Evolutionary conservation across 495 filamentous ascomycete genomes (phyloP).

Genomic region (Penicillium tannophilum): DNA sequence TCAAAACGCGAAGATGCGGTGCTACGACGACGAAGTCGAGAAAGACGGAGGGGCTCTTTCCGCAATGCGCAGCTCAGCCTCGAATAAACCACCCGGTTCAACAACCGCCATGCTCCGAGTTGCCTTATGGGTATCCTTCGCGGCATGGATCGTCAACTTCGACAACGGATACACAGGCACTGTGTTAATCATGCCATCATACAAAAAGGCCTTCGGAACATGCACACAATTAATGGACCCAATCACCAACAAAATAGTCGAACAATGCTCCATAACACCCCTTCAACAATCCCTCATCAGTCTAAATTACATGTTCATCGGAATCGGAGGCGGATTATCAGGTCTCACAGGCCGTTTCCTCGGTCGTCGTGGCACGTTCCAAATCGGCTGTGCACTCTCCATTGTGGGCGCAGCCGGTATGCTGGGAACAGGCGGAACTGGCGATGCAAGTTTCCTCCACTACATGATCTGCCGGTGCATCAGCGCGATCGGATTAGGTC

Average conservation of each 20-base stretch:
- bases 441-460: conserved; percentile 24
- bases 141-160: conserved; percentile 32
- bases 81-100: conserved; percentile 8
- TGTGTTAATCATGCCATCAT: conserved; percentile 33
- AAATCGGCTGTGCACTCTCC: conserved; percentile 9
- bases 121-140: conserved; percentile 26
- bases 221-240: conserved; percentile 22
- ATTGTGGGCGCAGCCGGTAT: conserved; percentile 12
- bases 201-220: conserved; percentile 26
- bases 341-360: conserved; percentile 23
- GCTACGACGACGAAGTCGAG: not conserved
- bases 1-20: not conserved
- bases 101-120: conserved; percentile 27
- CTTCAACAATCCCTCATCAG: conserved; percentile 35
- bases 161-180: conserved; percentile 31
- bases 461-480: conserved; percentile 38
- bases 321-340: conserved; percentile 27
- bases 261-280: conserved; percentile 25
- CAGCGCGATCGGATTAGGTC: conserved; percentile 29
- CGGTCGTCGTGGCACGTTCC: conserved; percentile 10
- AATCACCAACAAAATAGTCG: conserved; percentile 6
- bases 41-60: conserved; percentile 6
- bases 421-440: conserved; percentile 24
- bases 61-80: not conserved
- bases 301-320: conserved; percentile 30